Evolutionary conservation across 345 rosid species (phyloP).

Genomic region (Hibiscus trionum): DNA sequence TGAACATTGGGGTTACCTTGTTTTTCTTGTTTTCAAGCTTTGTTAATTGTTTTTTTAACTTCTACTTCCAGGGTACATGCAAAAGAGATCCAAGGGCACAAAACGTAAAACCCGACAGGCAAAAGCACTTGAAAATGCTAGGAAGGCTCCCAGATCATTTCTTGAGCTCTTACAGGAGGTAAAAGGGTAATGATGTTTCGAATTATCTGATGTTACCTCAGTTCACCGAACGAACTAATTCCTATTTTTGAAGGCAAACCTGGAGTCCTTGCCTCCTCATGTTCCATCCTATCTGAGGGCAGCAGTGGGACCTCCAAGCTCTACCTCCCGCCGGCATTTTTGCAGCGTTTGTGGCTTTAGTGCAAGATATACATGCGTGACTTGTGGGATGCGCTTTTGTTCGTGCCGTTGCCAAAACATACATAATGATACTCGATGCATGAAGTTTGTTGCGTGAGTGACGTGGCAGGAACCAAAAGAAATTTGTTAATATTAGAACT

Average conservation of each 20-base stretch:
- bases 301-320: conserved; percentile 77
- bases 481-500: neutral
- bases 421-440: conserved; percentile 88
- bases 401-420: conserved; percentile 67
- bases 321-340: conserved; percentile 70
- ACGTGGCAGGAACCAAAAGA: neutral
- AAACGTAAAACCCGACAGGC: conserved; percentile 91
- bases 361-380: conserved; percentile 61
- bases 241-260: conserved; percentile 48
- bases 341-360: conserved; percentile 78
- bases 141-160: conserved; percentile 84
- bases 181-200: neutral
- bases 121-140: conserved; percentile 88
- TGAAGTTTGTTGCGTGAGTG: conserved; percentile 70
- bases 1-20: neutral
- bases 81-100: conserved; percentile 66
- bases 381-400: conserved; percentile 86
- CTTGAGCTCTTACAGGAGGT: conserved; percentile 88
- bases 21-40: neutral
- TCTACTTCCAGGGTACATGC: conserved; percentile 44
- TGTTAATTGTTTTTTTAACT: neutral
- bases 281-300: conserved; percentile 77
- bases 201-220: neutral
- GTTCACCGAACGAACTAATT: conserved; percentile 9
- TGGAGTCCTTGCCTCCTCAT: conserved; percentile 73